phyloP scores from a whole-genome alignment of 768 basidiomycete genomes.

The Pisolithus microcarpus region DNA sequence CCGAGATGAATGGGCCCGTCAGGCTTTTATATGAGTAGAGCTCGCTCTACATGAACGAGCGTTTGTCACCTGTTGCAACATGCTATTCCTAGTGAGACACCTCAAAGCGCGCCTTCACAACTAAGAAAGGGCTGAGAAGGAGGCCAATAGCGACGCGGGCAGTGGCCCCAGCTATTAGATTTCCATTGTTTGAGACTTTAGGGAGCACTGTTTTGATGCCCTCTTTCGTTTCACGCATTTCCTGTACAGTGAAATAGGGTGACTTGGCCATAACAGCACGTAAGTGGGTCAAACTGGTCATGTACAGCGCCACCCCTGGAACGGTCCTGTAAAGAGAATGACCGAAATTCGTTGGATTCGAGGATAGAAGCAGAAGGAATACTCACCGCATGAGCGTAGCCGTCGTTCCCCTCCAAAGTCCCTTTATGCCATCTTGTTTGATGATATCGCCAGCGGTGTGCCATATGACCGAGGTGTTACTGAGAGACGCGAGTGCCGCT shows the following conservation, averaged over 20 bases:
- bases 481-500: constrained; percentile 5
- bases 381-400: constrained; percentile 68
- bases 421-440: constrained; percentile 51
- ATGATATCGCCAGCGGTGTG: constrained; percentile 52
- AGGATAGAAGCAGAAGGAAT: background rate
- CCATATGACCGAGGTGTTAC: constrained; percentile 38
- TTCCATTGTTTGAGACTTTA: constrained; percentile 67
- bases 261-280: constrained; percentile 69
- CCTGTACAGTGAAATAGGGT: constrained; percentile 51
- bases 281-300: constrained; percentile 77
- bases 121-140: constrained; percentile 81
- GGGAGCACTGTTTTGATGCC: constrained; percentile 51
- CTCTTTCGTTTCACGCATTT: constrained; percentile 13
- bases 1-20: constrained; percentile 47
- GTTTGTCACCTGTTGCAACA: background rate
- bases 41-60: constrained; percentile 3
- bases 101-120: constrained; percentile 90
- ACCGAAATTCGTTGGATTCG: constrained; percentile 2
- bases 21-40: constrained; percentile 64
- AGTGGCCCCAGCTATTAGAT: constrained; percentile 79
- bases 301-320: constrained; percentile 89
- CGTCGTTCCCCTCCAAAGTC: constrained; percentile 84
- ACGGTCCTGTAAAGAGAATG: constrained; percentile 58
- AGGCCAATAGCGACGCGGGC: constrained; percentile 78
- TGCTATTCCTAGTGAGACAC: constrained; percentile 29